Base-by-base conservation (phyloP, 169 alveolate species). In the Plasmodium ovale region DNA sequence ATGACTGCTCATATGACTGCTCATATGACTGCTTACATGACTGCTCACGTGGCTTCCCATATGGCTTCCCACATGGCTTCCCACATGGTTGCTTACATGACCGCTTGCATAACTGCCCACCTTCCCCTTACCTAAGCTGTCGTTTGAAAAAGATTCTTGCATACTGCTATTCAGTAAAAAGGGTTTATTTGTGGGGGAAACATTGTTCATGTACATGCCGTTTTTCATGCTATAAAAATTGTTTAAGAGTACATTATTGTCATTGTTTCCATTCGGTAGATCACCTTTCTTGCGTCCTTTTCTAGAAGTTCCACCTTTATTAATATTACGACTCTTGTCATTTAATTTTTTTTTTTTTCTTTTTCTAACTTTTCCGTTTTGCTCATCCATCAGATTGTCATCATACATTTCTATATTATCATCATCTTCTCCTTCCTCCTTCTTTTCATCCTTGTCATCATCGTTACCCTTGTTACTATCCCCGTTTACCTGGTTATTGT, bases 241-340 rank as follows among this genome's bases (percentile, higher is more conserved):
- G 2, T 67, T 67, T 10, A 14, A 16, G 9, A 25, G 16, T 2
- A 77, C 31, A 67, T 77, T 77, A 77, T 53, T 77, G 51, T 49
- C 70, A n/a, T 60, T 67, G 4, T 7, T 60, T n/a, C 14, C 68
- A 19, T 29, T 77, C 31, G 31, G 3, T 14, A 39, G 7, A 5
- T 49, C 68, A 4, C 4, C 25, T 6, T 42, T 60, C 62, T 42
- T 77, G 59, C 68, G 27, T 3, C 68, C 56, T 19, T 31, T 77
- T 19, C 65, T 77, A 23, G 44, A 65, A 29, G 14, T 44, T 0
- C 33, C 33, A 25, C 53, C 64, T 77, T 77, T 77, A 77, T 77
- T 77, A 33, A 77, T 77, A 7, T 16, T 77, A 53, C 74, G 49
- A 37, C 88, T 77, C 42, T 77, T 77, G n/a, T 77, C 88, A 62